Percentiles rank a stretch among this genome's conserved stretches.
phyloP scores from a whole-genome alignment of 1,139 yeast genomes.

The Kodamaea ohmeri region DNA sequence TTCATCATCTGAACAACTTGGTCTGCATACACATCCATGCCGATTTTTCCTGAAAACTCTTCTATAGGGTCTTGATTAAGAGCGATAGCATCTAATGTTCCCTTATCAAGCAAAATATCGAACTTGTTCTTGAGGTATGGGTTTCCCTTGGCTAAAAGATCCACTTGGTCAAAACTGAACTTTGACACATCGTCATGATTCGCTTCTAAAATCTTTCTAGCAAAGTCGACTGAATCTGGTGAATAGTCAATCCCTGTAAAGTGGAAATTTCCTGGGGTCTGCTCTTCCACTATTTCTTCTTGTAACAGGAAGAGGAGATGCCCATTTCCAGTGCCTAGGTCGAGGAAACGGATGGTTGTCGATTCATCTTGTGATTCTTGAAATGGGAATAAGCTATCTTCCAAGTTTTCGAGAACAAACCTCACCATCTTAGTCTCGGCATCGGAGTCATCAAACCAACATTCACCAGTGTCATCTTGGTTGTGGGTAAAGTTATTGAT shows the following conservation, averaged over 20 bases:
- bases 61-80: conserved; percentile 57
- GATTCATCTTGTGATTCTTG: conserved; percentile 12
- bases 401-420: conserved; percentile 45
- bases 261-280: conserved; percentile 41
- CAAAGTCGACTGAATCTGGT: conserved; percentile 71
- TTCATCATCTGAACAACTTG: conserved; percentile 59
- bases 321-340: conserved; percentile 96
- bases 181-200: conserved; percentile 29
- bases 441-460: conserved; percentile 93
- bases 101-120: conserved; percentile 85
- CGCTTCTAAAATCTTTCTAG: conserved; percentile 51
- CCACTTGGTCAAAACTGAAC: conserved; percentile 47
- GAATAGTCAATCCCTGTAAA: conserved; percentile 82
- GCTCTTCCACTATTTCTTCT: conserved; percentile 47
- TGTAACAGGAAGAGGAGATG: conserved; percentile 70
- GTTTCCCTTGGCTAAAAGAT: conserved; percentile 36
- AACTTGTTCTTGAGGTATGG: conserved; percentile 40
- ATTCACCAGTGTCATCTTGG: conserved; percentile 85
- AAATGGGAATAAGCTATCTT: conserved; percentile 23
- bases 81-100: conserved; percentile 96
- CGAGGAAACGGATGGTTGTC: conserved; percentile 48
- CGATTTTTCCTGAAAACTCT: conserved; percentile 42
- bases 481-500: conserved; percentile 66
- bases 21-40: conserved; percentile 61
- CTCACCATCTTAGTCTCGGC: conserved; percentile 82